A percentile compares a stretch with the other conserved stretches of the same genome.
Evolutionary conservation across 2,329 filamentous ascomycete genomes (phyloP).

Genomic region (Cordyceps militaris): DNA sequence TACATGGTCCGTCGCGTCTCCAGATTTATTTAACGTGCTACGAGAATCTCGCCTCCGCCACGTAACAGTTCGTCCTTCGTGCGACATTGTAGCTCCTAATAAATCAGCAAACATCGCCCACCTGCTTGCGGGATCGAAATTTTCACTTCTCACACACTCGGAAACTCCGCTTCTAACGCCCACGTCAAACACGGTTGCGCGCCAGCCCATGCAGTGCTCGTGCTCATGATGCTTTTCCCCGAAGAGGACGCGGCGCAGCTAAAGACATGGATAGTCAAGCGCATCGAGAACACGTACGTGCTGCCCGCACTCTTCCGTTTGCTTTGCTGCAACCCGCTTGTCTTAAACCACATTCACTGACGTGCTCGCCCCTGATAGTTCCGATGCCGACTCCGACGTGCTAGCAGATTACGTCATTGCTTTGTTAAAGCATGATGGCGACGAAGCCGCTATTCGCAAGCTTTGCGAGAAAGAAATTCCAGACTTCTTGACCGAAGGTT

Average conservation of each 20-base stretch:
- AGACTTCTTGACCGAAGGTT: slow-evolving; percentile 66
- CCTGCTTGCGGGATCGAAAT: background rate
- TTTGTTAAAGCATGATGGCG: slow-evolving; percentile 63
- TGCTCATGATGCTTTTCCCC: slow-evolving; percentile 49
- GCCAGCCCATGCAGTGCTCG: slow-evolving; percentile 5
- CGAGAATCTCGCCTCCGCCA: background rate
- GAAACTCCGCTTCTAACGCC: background rate
- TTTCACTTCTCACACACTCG: background rate
- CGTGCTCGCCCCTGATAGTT: slow-evolving; percentile 38
- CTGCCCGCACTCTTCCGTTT: slow-evolving; percentile 9
- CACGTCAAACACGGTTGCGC: background rate
- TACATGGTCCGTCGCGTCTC: slow-evolving; percentile 11
- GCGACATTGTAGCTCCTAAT: background rate
- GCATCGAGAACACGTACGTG: slow-evolving; percentile 66
- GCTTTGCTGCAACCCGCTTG: background rate
- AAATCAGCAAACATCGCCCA: background rate
- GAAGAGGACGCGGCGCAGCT: slow-evolving; percentile 56
- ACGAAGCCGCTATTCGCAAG: slow-evolving; percentile 54
- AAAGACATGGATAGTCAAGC: slow-evolving; percentile 71
- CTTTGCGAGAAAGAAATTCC: slow-evolving; percentile 66
- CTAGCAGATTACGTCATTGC: slow-evolving; percentile 81
- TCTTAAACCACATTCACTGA: slow-evolving; percentile 5
- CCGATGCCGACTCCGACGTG: slow-evolving; percentile 73
- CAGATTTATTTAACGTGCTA: slow-evolving; percentile 4
- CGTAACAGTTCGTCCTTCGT: background rate